Evolutionary conservation across 2,329 filamentous ascomycete genomes (phyloP).

Genomic region (Neonectria ditissima): DNA sequence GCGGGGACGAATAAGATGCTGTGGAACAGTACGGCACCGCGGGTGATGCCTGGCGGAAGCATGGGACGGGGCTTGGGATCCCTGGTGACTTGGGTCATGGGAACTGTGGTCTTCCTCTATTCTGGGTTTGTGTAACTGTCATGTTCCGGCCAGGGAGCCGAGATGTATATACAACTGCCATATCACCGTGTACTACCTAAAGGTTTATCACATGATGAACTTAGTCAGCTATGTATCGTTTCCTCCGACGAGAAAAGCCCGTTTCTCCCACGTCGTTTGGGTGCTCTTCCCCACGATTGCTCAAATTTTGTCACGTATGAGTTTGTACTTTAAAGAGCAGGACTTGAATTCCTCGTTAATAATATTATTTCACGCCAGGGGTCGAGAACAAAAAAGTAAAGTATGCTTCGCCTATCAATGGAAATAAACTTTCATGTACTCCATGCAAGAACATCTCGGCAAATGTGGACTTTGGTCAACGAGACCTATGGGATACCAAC

Average conservation of each 20-base stretch:
- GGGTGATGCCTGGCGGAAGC: neutral
- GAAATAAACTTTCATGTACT: too few species aligned
- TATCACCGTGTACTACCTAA: neutral
- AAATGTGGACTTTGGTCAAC: neutral
- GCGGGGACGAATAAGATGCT: conserved; percentile 39
- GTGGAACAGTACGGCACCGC: conserved; percentile 42
- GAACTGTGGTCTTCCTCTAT: neutral
- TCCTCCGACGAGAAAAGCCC: neutral
- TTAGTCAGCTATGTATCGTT: too few species aligned
- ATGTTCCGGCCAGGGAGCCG: neutral
- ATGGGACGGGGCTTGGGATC: conserved; percentile 2
- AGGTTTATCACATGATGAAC: neutral
- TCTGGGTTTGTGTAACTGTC: neutral
- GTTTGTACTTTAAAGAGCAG: too few species aligned
- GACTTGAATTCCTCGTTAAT: too few species aligned
- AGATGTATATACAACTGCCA: neutral
- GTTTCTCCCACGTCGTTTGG: too few species aligned
- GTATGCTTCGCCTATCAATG: too few species aligned
- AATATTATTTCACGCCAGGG: too few species aligned
- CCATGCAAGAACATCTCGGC: too few species aligned
- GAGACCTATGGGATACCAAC: neutral
- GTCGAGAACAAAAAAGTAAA: too few species aligned
- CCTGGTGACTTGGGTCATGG: conserved; percentile 7
- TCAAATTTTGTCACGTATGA: too few species aligned
- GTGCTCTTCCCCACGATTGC: too few species aligned